Evolutionary conservation across 176 grass and related monocot genomes (phyloP).

Genomic region (Avena eriantha): DNA sequence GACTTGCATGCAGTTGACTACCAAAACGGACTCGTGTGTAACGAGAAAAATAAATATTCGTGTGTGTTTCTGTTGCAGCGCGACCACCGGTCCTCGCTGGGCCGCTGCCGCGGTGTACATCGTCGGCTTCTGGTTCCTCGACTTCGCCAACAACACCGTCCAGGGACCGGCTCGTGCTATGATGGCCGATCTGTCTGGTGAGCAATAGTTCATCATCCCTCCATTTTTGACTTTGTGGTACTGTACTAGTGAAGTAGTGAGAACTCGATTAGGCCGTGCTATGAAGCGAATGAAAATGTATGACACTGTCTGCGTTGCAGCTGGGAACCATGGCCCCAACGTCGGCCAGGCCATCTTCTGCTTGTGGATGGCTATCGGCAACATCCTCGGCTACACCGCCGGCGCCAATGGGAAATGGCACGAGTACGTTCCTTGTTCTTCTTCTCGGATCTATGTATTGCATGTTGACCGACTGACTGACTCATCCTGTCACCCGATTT

Average conservation of each 20-base stretch:
- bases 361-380: constrained; percentile 90
- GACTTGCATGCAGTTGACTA: neutral
- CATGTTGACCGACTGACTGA: neutral
- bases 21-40: neutral
- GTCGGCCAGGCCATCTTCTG: constrained; percentile 73
- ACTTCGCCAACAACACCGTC: constrained; percentile 90
- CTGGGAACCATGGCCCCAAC: constrained; percentile 46
- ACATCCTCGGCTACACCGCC: constrained; percentile 78
- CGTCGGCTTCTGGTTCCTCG: constrained; percentile 90
- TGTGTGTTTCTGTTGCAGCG: constrained; percentile 33
- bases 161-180: constrained; percentile 61
- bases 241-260: too few species aligned
- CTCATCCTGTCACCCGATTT: neutral
- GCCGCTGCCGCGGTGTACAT: constrained; percentile 68
- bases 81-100: constrained; percentile 63
- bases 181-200: constrained; percentile 61
- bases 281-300: neutral
- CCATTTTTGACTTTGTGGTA: neutral
- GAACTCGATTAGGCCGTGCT: neutral
- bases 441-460: neutral
- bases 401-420: constrained; percentile 60
- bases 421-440: constrained; percentile 22
- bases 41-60: too few species aligned
- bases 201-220: neutral
- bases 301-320: constrained; percentile 33